Percentiles rank a stretch among this genome's conserved stretches.
Conservation (phyloP, 108 stramenopile genomes). For the Cyclotella baltica region DNA sequence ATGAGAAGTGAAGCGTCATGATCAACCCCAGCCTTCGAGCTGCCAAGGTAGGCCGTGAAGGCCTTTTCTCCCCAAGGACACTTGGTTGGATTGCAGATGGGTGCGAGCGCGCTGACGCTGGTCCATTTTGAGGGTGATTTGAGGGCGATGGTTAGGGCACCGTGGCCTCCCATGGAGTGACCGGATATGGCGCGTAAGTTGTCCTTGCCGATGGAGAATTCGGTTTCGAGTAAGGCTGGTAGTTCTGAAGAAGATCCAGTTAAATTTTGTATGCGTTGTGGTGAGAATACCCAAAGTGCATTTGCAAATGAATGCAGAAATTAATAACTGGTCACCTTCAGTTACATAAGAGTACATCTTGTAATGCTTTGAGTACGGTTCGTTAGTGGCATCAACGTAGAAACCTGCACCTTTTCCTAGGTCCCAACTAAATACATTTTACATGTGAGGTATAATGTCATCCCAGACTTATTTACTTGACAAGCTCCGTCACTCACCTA, state of each 20-base stretch:
- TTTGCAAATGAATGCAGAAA: neutral
- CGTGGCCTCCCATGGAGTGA: conserved; percentile 95
- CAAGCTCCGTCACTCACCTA: conserved; percentile 26
- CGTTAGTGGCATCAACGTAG: conserved; percentile 95
- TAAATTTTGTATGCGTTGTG: neutral
- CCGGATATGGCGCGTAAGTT: conserved; percentile 79
- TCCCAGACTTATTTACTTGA: neutral
- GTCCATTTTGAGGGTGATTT: conserved; percentile 61
- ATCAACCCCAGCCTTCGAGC: conserved; percentile 76
- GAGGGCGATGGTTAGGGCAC: conserved; percentile 83
- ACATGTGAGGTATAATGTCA: neutral
- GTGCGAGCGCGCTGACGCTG: conserved; percentile 92
- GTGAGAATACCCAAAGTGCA: neutral
- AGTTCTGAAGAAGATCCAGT: conserved; percentile 61
- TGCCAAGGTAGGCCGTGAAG: conserved; percentile 92
- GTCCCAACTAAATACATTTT: conserved; percentile 69
- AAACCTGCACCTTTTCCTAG: conserved; percentile 97
- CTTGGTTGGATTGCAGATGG: conserved; percentile 94
- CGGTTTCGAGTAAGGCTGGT: conserved; percentile 68
- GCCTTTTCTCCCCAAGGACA: conserved; percentile 99
- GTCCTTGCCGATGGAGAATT: conserved; percentile 60
- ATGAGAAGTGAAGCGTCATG: conserved; percentile 93
- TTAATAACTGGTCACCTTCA: conserved; percentile 15
- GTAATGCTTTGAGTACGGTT: conserved; percentile 84
- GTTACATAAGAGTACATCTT: conserved; percentile 97